These are phyloP conservation scores for Spiromastix sp. DNA, from an alignment of 2,329 filamentous ascomycete species.

Conservation along the genomic window DNA sequence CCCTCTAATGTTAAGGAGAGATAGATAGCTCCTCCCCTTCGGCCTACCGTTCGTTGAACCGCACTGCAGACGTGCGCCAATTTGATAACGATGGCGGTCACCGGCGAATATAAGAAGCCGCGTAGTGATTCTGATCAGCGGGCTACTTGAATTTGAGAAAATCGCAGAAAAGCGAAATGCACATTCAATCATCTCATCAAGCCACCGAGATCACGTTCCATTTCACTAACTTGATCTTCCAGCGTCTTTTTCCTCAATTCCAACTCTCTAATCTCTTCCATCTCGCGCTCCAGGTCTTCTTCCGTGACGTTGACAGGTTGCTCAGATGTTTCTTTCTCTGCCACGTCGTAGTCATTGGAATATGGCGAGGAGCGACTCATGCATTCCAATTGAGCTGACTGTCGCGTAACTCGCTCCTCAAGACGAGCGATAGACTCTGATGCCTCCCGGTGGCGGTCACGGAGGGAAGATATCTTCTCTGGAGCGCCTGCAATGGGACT, in stretches of 20 bases:
- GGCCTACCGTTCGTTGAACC: too few species aligned
- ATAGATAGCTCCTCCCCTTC: too few species aligned
- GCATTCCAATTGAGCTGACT: slow-evolving; percentile 60
- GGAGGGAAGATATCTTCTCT: slow-evolving; percentile 63
- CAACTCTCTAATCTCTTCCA: slow-evolving; percentile 49
- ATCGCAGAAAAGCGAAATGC: too few species aligned
- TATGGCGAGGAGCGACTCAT: slow-evolving; percentile 54
- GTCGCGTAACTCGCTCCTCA: slow-evolving; percentile 67
- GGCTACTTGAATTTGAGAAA: too few species aligned
- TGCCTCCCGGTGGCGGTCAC: slow-evolving; percentile 61
- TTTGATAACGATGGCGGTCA: too few species aligned
- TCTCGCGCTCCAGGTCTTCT: slow-evolving; percentile 35
- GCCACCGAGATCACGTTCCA: slow-evolving; percentile 58
- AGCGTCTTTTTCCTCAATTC: slow-evolving; percentile 53
- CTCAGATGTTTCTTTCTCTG: slow-evolving; percentile 28
- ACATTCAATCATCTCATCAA: slow-evolving; percentile 45
- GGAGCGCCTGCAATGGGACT: slow-evolving; percentile 65
- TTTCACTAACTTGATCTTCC: slow-evolving; percentile 55
- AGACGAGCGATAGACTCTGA: slow-evolving; percentile 67
- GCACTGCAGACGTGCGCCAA: too few species aligned
- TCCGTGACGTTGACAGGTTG: slow-evolving; percentile 25
- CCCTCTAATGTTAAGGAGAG: too few species aligned
- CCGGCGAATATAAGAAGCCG: too few species aligned
- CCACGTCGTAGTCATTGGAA: slow-evolving; percentile 44
- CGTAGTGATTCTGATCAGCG: too few species aligned